Evolutionary conservation across 1,284 basidiomycete species (phyloP), one percentile per base, ranked within the genome.

Genomic region (Pseudozyma pruni): DNA sequence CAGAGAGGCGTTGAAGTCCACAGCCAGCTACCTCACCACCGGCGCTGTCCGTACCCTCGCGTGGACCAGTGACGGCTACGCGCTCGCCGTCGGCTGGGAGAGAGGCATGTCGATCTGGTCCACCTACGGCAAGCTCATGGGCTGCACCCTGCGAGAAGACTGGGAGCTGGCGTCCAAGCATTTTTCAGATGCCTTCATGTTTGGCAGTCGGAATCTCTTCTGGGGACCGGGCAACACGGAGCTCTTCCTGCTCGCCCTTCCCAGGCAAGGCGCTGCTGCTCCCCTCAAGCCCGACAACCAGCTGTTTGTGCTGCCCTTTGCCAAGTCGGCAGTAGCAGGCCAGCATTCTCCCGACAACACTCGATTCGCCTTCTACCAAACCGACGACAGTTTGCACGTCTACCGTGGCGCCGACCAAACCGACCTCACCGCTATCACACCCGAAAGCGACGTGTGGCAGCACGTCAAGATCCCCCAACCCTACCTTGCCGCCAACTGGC

Each of bases 391-490:
- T 35, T 90, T 93, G 1, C 86, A 97, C 4, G 89, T 98, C n/a
- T 98, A 98, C 81, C 88, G 96, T 58, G 95, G 96, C 3, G 91
- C 93, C 19, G 95, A 98, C 83, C 94, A 97, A 83, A 94, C 93
- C 8, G 95, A 98, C 79, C 91, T 96, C 89, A 94, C 93, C 78
- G 90, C 98, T 44, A 97, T 98, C 81, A 97, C 97, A 79, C 95
- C 95, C n/a, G 94, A 97, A 79, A 93, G 92, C 3, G 95, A 98
- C 76, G 93, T 97, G 8, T 80, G 78, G 78, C 78, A 73, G 23
- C 64, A 69, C 38, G 52, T 76, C 47, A 66, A 91, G 89, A 88
- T 98, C n/a, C 96, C 96, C 0, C 88, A 91, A 75, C 85, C 86
- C 19, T 99, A 98, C 83, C 85, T 98, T 34, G 88, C 93, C 0